A percentile compares a stretch with the other conserved stretches of the same genome.
phyloP scores from a whole-genome alignment of 306 rosid genomes.

The Pyrus betulifolia region DNA sequence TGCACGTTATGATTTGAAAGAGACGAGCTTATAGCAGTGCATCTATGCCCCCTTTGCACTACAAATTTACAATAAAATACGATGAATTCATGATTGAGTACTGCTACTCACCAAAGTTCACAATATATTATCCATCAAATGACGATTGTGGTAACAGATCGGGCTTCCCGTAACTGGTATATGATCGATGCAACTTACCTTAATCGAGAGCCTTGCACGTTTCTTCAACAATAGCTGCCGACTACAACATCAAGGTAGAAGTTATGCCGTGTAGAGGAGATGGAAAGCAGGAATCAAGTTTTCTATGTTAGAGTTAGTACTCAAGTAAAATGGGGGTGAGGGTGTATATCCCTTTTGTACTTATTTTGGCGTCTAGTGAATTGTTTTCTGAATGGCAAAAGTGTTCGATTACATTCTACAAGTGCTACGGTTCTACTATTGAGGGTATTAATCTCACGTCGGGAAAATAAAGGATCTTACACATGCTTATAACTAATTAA shows the following conservation, averaged over 20 bases:
- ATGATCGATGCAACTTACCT: background rate
- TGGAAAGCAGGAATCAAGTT: no score
- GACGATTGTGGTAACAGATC: background rate
- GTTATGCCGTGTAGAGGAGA: no score
- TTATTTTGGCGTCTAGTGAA: background rate
- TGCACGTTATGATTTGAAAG: background rate
- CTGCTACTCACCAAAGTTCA: background rate
- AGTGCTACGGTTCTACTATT: background rate
- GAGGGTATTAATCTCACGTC: no score
- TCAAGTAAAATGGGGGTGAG: no score
- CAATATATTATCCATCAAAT: background rate
- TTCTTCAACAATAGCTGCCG: background rate
- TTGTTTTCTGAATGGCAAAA: background rate
- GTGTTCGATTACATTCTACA: no score
- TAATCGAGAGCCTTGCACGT: background rate
- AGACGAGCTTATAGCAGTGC: background rate
- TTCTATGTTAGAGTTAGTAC: no score
- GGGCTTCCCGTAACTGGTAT: background rate
- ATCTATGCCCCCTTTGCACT: background rate
- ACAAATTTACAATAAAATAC: no score
- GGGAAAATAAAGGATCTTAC: no score
- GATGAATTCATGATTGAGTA: no score
- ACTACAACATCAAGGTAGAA: background rate
- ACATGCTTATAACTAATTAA: no score
- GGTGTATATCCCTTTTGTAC: no score